A percentile compares a stretch with the other conserved stretches of the same genome.
Evolutionary conservation across 164 flowering plant species (phyloP).

Genomic region (Vitis amurensis): DNA sequence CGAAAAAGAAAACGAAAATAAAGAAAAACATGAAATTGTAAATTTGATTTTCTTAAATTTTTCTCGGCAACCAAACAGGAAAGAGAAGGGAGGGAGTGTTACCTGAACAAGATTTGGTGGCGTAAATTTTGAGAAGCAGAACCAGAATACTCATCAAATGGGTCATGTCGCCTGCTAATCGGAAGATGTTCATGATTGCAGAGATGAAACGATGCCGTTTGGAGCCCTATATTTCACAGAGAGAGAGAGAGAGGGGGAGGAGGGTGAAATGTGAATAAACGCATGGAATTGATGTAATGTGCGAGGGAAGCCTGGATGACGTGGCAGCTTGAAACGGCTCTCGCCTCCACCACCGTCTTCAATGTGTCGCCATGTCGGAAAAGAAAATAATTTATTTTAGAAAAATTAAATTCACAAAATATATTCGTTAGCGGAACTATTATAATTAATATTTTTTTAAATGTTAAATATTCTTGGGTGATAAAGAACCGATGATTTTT

Average conservation of each 20-base stretch:
- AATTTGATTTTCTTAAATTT: neutral
- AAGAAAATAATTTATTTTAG: no score
- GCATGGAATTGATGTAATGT: neutral
- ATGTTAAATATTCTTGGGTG: no score
- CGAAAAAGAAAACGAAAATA: neutral
- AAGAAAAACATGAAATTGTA: neutral
- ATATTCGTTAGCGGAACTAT: no score
- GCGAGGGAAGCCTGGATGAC: constrained; percentile 9
- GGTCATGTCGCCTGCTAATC: constrained; percentile 87
- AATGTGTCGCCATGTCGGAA: neutral
- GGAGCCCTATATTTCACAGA: constrained; percentile 1
- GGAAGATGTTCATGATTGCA: constrained; percentile 71
- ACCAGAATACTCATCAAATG: constrained; percentile 74
- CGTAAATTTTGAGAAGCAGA: constrained; percentile 88
- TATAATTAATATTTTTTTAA: no score
- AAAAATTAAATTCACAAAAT: no score
- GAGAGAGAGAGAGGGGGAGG: neutral
- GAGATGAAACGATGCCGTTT: neutral
- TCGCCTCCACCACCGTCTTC: neutral
- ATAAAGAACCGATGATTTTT: no score
- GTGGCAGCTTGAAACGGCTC: constrained; percentile 18
- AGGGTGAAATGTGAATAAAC: neutral
- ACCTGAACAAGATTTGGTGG: constrained; percentile 91
- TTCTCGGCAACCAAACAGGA: constrained; percentile 1
- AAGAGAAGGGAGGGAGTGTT: neutral